Conservation (phyloP, 306 rosid genomes). For the Cercis canadensis region DNA sequence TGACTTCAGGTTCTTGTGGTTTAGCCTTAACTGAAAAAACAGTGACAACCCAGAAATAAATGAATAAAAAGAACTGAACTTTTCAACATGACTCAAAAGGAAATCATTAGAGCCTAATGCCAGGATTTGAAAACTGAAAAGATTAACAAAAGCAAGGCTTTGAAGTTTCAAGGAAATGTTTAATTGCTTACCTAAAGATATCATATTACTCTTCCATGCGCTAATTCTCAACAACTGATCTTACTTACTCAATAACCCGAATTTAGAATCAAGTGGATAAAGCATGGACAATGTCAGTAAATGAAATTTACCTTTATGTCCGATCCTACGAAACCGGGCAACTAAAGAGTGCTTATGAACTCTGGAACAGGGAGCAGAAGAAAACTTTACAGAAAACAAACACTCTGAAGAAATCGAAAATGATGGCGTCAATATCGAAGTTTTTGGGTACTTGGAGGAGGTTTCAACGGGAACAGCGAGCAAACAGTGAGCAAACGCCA, state of each 20-base stretch:
- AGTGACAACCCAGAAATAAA: background rate
- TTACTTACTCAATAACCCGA: background rate
- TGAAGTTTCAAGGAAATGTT: background rate
- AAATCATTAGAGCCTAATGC: background rate
- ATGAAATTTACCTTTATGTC: constrained; percentile 41
- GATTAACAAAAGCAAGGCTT: background rate
- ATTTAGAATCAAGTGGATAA: background rate
- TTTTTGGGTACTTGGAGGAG: constrained; percentile 23
- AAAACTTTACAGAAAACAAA: constrained; percentile 25
- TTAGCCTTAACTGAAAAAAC: constrained; percentile 56
- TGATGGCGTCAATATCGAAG: constrained; percentile 36
- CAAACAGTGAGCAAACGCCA: constrained; percentile 63
- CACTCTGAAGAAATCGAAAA: constrained; percentile 37
- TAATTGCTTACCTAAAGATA: background rate
- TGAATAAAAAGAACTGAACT: constrained; percentile 1
- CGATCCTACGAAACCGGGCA: constrained; percentile 36
- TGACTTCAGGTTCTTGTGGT: constrained; percentile 65
- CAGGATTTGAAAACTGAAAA: background rate
- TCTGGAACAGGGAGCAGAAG: constrained; percentile 37
- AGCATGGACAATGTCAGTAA: background rate
- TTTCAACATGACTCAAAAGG: constrained; percentile 15
- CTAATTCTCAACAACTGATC: background rate
- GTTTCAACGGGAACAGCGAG: constrained; percentile 47
- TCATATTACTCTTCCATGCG: background rate
- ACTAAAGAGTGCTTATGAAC: constrained; percentile 46